Evolutionary conservation across 2,329 filamentous ascomycete species (phyloP), one percentile per base, ranked within the genome.

Genomic region (Ustilaginoidea virens): DNA sequence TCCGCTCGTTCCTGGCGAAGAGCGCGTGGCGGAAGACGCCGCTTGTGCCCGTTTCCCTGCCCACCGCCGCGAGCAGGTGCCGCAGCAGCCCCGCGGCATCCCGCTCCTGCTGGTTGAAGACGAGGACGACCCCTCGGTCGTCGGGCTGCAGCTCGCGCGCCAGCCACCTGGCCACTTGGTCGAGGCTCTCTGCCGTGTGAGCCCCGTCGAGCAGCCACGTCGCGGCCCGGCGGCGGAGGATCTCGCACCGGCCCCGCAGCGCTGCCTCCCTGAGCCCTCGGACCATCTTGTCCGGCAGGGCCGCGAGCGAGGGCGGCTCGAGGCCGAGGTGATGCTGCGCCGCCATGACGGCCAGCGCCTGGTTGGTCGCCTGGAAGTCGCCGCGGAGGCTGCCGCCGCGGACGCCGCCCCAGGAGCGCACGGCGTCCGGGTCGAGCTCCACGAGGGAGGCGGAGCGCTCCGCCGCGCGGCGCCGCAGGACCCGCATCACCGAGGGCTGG

Each of bases 31-130:
- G 67, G 48, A 94, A 92, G 0, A 58, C 36, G 52, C 43, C 30
- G 2, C 23, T 53, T 42, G 34, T 51, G 27, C 30, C 61, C 27
- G 32, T 55, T 44, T 31, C 53, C 36, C 25, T 50, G 44, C 29
- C 28, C 8, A 80, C 56, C 3, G 69, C 70, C 7, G 58, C 47
- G 32, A 83, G 61, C 2, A 93, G 58, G 0, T 63, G 64, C 18
- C 54, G 55, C 3, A 87, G 66, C 2, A 92, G 63, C 11, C 66
- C 59, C 4, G 60, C 55, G 5, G 80, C 80, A 44, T 93, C 75
- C 18, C 85, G 71, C 7, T 82, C 83, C 46, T 93, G 83, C 52
- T 94, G 87, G 52, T 94, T 94, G 62, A 96, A 96, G 27, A 96
- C 66, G 25, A 96, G 57, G 0, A 81, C 59, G 25, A 59, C 52